phyloP scores from a whole-genome alignment of 2,329 filamentous ascomycete genomes.

The Phaeosphaeria sp. region DNA sequence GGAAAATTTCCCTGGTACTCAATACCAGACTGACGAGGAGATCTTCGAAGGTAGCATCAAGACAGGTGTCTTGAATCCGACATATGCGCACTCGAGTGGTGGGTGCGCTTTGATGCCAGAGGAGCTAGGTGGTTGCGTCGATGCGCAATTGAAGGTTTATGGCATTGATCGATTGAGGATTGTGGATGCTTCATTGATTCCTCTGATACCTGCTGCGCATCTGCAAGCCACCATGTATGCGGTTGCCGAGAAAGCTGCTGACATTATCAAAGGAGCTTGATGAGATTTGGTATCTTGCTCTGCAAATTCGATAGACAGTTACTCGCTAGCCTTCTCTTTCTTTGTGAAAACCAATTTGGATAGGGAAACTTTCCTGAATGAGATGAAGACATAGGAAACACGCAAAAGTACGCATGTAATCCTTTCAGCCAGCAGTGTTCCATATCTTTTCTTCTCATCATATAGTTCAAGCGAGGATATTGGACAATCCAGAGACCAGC shows the following conservation, averaged over 20 bases:
- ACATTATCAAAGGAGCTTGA: constrained; percentile 26
- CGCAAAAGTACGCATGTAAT: background rate
- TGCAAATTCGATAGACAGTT: background rate
- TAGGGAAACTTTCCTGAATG: background rate
- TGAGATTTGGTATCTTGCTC: background rate
- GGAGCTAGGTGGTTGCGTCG: constrained; percentile 26
- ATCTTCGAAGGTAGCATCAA: constrained; percentile 13
- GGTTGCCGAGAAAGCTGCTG: constrained; percentile 31
- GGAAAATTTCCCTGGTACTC: constrained; percentile 32
- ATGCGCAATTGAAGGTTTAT: constrained; percentile 19
- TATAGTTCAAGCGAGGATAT: background rate
- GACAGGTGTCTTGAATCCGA: constrained; percentile 8
- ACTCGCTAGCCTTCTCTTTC: background rate
- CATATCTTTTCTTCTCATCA: background rate
- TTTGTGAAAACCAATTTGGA: background rate
- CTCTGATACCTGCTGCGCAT: constrained; percentile 25
- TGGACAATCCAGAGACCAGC: background rate
- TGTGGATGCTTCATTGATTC: constrained; percentile 30
- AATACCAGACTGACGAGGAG: constrained; percentile 25
- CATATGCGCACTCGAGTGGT: constrained; percentile 23
- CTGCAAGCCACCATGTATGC: constrained; percentile 34
- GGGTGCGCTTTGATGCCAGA: constrained; percentile 28
- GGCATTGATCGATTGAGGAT: constrained; percentile 25
- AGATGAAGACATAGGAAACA: background rate
- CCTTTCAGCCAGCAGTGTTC: background rate